Percentiles rank a stretch among this genome's conserved stretches.
Conservation (phyloP, 306 rosid genomes). For the Sicyos edulis region DNA sequence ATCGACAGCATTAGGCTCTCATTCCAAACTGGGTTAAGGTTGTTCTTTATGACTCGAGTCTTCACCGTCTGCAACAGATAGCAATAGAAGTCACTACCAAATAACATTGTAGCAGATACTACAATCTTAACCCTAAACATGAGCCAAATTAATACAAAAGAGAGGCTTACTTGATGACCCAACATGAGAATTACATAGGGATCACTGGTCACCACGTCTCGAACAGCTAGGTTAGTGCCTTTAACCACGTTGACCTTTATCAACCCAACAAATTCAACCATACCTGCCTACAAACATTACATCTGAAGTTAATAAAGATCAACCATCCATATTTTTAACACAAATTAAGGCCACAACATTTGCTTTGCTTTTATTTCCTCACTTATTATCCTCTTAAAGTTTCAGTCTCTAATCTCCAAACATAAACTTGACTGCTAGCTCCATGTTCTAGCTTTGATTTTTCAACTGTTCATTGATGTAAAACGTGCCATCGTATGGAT, state of each 20-base stretch:
- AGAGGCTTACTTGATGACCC: conserved; percentile 79
- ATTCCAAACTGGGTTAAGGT: conserved; percentile 88
- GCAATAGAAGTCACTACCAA: background rate
- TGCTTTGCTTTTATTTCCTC: conserved; percentile 14
- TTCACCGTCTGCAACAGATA: conserved; percentile 66
- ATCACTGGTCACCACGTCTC: conserved; percentile 83
- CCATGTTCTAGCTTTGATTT: background rate
- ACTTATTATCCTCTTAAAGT: background rate
- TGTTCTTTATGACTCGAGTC: conserved; percentile 79
- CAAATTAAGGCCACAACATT: conserved; percentile 24
- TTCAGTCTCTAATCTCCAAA: background rate
- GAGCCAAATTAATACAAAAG: background rate
- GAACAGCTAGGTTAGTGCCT: conserved; percentile 71
- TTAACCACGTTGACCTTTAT: conserved; percentile 75
- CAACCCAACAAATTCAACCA: conserved; percentile 94
- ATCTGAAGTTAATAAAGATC: conserved; percentile 30
- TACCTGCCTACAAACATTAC: conserved; percentile 79
- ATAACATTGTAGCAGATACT: background rate
- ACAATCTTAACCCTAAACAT: background rate
- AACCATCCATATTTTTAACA: conserved; percentile 22
- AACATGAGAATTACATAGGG: conserved; percentile 77
- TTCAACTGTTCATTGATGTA: conserved; percentile 1
- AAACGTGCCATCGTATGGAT: background rate
- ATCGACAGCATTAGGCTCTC: conserved; percentile 84
- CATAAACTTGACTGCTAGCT: background rate